These are phyloP conservation scores for Chlorella variabilis DNA, from an alignment of 163 green algal genomes.

Conservation along the genomic window DNA sequence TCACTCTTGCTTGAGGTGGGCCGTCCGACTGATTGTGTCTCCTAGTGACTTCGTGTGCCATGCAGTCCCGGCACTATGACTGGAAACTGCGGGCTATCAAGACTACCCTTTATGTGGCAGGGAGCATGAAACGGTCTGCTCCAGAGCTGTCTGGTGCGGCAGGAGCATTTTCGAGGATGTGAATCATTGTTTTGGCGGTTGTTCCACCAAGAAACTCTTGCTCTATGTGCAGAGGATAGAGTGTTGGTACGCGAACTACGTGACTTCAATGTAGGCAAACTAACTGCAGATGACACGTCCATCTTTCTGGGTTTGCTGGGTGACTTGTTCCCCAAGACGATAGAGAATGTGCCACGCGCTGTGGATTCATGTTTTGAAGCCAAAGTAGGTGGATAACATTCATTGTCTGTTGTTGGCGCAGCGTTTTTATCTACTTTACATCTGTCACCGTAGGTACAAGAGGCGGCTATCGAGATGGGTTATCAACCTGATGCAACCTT, in stretches of 20 bases:
- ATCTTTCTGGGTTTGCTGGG: conserved; percentile 95
- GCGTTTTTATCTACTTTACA: too few relatives aligned
- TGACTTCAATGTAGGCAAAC: conserved; percentile 97
- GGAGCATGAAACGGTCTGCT: conserved; percentile 88
- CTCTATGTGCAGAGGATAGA: conserved; percentile 40
- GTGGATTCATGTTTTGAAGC: conserved; percentile 85
- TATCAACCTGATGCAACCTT: conserved; percentile 92
- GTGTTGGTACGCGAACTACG: conserved; percentile 91
- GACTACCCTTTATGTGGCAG: conserved; percentile 94
- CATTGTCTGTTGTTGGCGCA: too few relatives aligned
- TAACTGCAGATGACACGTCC: conserved; percentile 88
- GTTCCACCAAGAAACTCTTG: too few relatives aligned
- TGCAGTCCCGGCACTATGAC: conserved; percentile 86
- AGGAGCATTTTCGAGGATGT: too few relatives aligned
- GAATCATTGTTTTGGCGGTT: too few relatives aligned
- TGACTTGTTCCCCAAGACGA: conserved; percentile 93
- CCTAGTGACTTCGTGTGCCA: too few relatives aligned
- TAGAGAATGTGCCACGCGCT: conserved; percentile 86
- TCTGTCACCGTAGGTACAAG: conserved; percentile 63
- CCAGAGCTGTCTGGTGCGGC: conserved; percentile 68
- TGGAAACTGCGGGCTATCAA: conserved; percentile 99
- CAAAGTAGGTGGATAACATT: conserved; percentile 48
- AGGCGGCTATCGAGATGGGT: conserved; percentile 81
- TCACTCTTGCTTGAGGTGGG: too few relatives aligned
- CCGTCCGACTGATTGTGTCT: too few relatives aligned